Evolutionary conservation across 352 stramenopile species (phyloP), one percentile per base, ranked within the genome.

Genomic region (Phytopythium chamaehyphon): DNA sequence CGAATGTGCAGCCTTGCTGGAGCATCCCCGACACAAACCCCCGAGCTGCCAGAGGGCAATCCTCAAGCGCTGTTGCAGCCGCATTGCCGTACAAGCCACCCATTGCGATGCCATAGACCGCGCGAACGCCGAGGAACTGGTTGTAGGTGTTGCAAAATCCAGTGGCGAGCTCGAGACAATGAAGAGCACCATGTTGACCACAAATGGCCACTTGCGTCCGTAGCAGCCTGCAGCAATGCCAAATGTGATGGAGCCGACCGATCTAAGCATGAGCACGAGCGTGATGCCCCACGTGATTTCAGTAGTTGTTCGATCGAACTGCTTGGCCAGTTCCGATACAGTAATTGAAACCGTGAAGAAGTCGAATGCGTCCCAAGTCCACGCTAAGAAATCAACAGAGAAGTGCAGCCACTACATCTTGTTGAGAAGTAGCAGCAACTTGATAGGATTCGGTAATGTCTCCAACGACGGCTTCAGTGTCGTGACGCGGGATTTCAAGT

Each of bases 291-390:
- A 83, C 28, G 71, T 83, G 31, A 83, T 74, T 43, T 83, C 65
- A 10, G 65, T 63, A 37, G 76, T 76, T 33, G 55, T 61, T 45
- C 72, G 73, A 40, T 39, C 60, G 53, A 79, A 83, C 23, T 61
- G 64, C 48, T 78, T 46, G 21, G 68, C 65, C n/a, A 83, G 54
- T 0, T 83, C 71, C 6, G 69, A 74, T 47, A 83, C 47, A 0
- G 71, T 83, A 51, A 83, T 61, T 7, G 71, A 69, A 28, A 79
- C 71, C 2, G 71, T 83, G 61, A 83, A 83, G 56, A 83, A 83
- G 56, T 83, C 71, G 51, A 83, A 83, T 33, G 65, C 71, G 31
- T 83, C 71, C 71, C 71, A 83, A 2, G 57, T 61, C 71, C 71
- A 83, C 11, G 68, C 61, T 1, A 60, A 44, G 45, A 83, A 83